Evolutionary conservation across 1,139 yeast species (phyloP), one percentile per base, ranked within the genome.

Genomic region (Scheffersomyces titani): DNA sequence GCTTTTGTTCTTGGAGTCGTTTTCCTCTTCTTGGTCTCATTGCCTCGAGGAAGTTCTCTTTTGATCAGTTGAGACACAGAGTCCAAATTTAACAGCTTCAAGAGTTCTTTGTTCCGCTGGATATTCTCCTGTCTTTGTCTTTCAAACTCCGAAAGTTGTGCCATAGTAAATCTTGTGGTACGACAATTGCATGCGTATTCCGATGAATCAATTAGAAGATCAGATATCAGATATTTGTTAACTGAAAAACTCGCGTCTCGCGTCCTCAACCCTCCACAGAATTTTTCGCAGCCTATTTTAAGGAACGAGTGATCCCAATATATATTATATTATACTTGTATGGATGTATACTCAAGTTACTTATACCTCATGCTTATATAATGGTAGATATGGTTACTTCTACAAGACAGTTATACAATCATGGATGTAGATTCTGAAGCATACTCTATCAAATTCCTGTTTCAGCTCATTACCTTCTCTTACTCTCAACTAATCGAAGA

Each of bases 81-180:
- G 57, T 78, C 81, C 30, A 80, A 71, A 44, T 78, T 72, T 57
- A 80, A 68, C 57, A 72, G 71, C 53, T 74, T 68, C 47, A 80
- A 69, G 49, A 80, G 71, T 55, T 77, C 80, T 56, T 72, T 71
- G 65, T 80, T 80, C 49, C 83, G 64, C 55, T 72, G 74, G 62
- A 80, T 80, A 59, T 80, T 80, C 58, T 76, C 90, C 65, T 83
- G 86, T 58, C 96, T 76, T 65, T 87, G 88, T 63, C 77, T 82
- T 70, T 90, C 96, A 67, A 89, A 88, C 47, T 87, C 90, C 1
- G 89, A 82, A 44, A 87, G 53, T 2, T 53, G 59, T 44, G 69
- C 70, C 67, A 71, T 71, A 22, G 49, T 47, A 16, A 30, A 16
- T 16, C 40, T 7, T 13, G 13, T 30, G 40, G 40, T 30, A 30